Percentiles rank a stretch among this genome's conserved stretches.
Evolutionary conservation across 2,329 filamentous ascomycete species (phyloP).

Genomic region (Fusarium chaquense): DNA sequence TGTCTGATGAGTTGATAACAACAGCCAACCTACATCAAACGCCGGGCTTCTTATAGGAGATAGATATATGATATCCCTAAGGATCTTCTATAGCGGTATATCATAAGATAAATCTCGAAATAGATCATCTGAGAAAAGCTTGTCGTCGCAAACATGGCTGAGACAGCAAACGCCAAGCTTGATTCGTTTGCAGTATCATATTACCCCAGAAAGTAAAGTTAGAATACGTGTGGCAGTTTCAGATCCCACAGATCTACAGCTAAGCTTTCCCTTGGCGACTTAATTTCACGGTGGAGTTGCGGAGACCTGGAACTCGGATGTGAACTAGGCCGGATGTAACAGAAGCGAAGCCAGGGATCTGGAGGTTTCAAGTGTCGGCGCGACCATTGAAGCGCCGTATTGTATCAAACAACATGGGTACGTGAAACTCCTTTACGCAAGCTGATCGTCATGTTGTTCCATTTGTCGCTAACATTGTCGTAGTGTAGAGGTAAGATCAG

Average conservation of each 20-base stretch:
- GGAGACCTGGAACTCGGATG: neutral
- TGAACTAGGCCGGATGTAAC: neutral
- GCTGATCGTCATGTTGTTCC: neutral
- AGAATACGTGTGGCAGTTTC: neutral
- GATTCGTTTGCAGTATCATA: neutral
- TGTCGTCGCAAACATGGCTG: neutral
- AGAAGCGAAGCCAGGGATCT: neutral
- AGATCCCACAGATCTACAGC: conserved; percentile 12
- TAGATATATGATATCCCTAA: no score
- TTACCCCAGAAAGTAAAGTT: neutral
- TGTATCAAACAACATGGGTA: neutral
- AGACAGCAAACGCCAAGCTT: conserved; percentile 24
- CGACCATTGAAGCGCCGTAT: neutral
- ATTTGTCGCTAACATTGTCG: neutral
- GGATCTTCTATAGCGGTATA: neutral
- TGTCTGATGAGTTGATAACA: neutral
- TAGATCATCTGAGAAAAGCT: conserved; percentile 17
- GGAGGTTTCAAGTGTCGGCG: neutral
- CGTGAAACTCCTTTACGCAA: neutral
- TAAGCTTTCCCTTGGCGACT: conserved; percentile 29
- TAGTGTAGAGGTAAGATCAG: neutral
- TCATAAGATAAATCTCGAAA: neutral
- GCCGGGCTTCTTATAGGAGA: conserved; percentile 22
- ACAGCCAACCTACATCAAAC: neutral
- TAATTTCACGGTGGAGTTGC: neutral